Evolutionary conservation across 2,329 filamentous ascomycete species (phyloP).

Genomic region (Nannizzia gypsea): DNA sequence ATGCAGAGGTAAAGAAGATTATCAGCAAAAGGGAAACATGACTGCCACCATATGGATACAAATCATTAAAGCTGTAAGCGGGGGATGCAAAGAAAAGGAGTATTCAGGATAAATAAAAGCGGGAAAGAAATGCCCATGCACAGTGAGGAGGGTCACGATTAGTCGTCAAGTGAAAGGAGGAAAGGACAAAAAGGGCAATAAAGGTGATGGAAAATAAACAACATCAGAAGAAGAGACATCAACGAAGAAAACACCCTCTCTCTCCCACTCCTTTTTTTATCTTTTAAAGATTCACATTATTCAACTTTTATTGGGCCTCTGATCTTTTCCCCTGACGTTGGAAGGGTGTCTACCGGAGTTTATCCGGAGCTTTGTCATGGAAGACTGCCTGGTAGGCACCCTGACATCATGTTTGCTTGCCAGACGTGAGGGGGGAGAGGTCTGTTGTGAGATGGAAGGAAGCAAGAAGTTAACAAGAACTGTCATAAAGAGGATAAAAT

Average conservation of each 20-base stretch:
- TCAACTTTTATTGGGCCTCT: not conserved
- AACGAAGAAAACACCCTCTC: not conserved
- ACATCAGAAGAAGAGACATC: not conserved
- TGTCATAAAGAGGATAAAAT: not conserved
- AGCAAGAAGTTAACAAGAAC: not conserved
- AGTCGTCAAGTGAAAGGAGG: not conserved
- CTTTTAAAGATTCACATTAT: not conserved
- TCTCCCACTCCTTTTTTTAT: slow-evolving; percentile 9
- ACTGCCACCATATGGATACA: not conserved
- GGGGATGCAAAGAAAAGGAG: not conserved
- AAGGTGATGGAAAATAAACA: not conserved
- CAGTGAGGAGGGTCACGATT: not conserved
- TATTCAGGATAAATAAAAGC: not conserved
- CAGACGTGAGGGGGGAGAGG: not conserved
- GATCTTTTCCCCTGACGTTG: not conserved
- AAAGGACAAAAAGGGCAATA: not conserved
- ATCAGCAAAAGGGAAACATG: not conserved
- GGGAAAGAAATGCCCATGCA: not conserved
- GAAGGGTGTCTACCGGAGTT: not conserved
- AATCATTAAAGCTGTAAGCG: not conserved
- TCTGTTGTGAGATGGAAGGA: not conserved
- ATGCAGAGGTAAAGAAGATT: not conserved
- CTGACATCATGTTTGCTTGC: not conserved
- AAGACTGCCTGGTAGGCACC: not conserved
- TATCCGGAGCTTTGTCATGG: not conserved